Conservation (phyloP, 2,329 filamentous ascomycete species). For the Chaetomium sp. region DNA sequence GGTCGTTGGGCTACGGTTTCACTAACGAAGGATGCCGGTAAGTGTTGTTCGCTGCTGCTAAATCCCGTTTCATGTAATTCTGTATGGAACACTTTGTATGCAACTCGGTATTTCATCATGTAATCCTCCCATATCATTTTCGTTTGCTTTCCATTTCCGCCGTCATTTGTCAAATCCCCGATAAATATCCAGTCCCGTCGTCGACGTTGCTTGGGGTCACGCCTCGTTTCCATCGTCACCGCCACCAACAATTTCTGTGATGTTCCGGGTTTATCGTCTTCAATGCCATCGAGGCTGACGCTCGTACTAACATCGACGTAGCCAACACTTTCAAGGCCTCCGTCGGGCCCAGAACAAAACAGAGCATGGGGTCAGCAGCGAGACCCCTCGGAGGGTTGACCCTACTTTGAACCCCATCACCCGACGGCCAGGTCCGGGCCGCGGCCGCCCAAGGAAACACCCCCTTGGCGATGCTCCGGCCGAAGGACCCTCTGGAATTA, state of each 20-base stretch:
- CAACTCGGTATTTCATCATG: too few species aligned
- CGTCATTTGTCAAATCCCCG: too few species aligned
- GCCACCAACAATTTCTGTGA: neutral
- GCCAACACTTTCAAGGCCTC: constrained; percentile 56
- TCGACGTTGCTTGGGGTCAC: too few species aligned
- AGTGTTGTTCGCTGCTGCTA: constrained; percentile 27
- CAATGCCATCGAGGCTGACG: neutral
- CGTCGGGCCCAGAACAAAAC: constrained; percentile 49
- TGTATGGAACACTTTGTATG: too few species aligned
- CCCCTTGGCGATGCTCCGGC: constrained; percentile 17
- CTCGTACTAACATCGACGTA: constrained; percentile 23
- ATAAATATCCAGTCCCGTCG: too few species aligned
- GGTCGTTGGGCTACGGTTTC: constrained; percentile 53
- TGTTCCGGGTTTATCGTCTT: neutral
- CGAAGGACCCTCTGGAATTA: neutral
- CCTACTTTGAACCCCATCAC: constrained; percentile 53
- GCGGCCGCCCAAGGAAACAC: constrained; percentile 47
- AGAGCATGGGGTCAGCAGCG: constrained; percentile 31
- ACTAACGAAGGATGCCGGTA: constrained; percentile 60
- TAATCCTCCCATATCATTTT: too few species aligned
- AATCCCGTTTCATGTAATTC: neutral
- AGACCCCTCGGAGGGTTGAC: constrained; percentile 38
- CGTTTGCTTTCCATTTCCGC: too few species aligned
- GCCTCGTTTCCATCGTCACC: neutral
- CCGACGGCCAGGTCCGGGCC: constrained; percentile 52